Evolutionary conservation across 345 rosid species (phyloP), one percentile per base, ranked within the genome.

Genomic region (Rhodamnia rubescens): DNA sequence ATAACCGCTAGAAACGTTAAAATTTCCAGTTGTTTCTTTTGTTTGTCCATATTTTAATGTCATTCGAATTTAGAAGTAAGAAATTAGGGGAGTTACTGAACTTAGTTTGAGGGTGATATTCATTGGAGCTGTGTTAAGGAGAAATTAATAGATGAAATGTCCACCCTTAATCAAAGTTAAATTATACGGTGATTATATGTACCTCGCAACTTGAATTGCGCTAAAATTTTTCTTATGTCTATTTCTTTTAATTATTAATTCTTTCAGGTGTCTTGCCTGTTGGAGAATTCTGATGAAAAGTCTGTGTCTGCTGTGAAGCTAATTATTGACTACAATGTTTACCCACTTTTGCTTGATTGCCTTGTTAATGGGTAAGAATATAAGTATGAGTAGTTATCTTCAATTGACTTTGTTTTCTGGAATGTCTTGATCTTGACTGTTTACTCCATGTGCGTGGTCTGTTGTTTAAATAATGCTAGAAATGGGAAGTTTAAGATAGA

Each of bases 271-370:
- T 86, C 92, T 69, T 87, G 82, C 92, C 94, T 97, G 86, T 85
- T 92, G 91, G 97, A 92, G 88, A 88, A 92, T 89, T 83, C 85
- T 16, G 87, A 86, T 83, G 92, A 88, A 53, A 86, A 83, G 36
- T 90, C 91, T 81, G 84, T 89, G 21, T 91, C 90, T n/a, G 88
- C 95, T 83, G 89, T 87, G 83, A 92, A 87, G 90, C 89, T 95
- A 7, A 87, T 95, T 81, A 86, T 87, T 81, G 95, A 90, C 83
- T 85, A 89, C 89, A 92, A 89, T 69, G 84, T 95, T 32, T 93
- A 97, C 90, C 98, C 95, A 22, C 96, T 94, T 84, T 86, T 95
- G 83, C 97, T 97, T 54, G 96, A 93, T 53, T 93, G 94, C 83
- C 90, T 95, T 52, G 42, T 92, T 44, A 85, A 91, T 83, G 94